Evolutionary conservation across 208 protist genomes (phyloP).

Genomic region (Wallacemonas collosoma): DNA sequence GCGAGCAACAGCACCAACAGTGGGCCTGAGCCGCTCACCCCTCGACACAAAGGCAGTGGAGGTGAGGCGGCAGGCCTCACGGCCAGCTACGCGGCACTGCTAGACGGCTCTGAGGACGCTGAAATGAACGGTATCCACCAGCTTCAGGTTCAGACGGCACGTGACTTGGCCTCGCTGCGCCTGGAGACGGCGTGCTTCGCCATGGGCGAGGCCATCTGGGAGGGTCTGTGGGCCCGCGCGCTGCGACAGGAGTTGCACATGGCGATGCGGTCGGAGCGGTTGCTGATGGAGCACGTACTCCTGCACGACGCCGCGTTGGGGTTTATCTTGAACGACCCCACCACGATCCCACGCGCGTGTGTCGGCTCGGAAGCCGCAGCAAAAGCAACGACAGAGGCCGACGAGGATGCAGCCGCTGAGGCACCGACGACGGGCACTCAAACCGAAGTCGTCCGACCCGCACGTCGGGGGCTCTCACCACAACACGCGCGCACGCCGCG

Average conservation of each 20-base stretch:
- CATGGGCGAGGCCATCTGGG: slow-evolving; percentile 64
- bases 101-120: slow-evolving; percentile 39
- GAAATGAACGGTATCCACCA: slow-evolving; percentile 74
- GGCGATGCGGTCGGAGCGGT: slow-evolving; percentile 50
- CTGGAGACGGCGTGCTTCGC: slow-evolving; percentile 78
- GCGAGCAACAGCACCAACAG: background rate
- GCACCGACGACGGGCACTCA: no score
- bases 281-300: slow-evolving; percentile 73
- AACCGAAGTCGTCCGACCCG: no score
- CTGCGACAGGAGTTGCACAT: slow-evolving; percentile 83
- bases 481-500: no score
- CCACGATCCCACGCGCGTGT: background rate
- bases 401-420: no score
- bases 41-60: slow-evolving; percentile 10
- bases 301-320: slow-evolving; percentile 47
- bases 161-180: slow-evolving; percentile 72
- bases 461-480: no score
- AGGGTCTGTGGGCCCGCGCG: slow-evolving; percentile 80
- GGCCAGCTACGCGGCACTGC: slow-evolving; percentile 16
- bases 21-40: background rate
- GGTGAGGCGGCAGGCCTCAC: slow-evolving; percentile 23
- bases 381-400: background rate
- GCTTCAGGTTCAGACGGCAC: slow-evolving; percentile 64
- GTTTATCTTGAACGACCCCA: slow-evolving; percentile 26
- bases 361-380: background rate